Evolutionary conservation across 495 filamentous ascomycete species (phyloP), one percentile per base, ranked within the genome.

Genomic region (Rhypophila decipiens): DNA sequence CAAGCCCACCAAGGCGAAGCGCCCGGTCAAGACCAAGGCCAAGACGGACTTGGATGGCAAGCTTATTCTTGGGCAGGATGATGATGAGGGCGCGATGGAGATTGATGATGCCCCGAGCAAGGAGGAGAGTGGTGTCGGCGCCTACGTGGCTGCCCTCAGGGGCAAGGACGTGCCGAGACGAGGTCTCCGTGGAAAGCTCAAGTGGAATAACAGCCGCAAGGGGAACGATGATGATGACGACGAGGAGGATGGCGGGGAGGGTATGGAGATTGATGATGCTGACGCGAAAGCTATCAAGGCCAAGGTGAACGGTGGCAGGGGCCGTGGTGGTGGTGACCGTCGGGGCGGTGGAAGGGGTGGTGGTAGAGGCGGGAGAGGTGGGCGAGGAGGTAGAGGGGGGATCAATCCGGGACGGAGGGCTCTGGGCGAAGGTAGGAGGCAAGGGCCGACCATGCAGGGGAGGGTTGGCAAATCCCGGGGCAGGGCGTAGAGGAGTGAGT

Each of bases 141-240:
- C 93, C 24, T 98, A 97, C 64, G 87, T 98, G 12, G 82, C 86
- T 31, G 94, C 94, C 18, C 82, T 98, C 29, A 83, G 80, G 50
- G 86, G 94, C 41, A 83, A 85, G 48, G 87, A 96, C 64, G 85
- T 84, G 2, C 82, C 86, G 27, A 80, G 82, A 47, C 77, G 89
- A 27, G 93, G 94, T 18, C 83, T 86, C 54, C 79, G 84, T 44
- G 90, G 93, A 17, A 84, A 86, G 66, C 67, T 97, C 47, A 96
- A 94, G 76, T 95, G 96, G 71, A 80, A 75, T 13, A 69, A 76
- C 21, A 73, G 76, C 44, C 77, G 76, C 45, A 71, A 76, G 20
- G 79, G 80, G 13, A 78, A 76, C 29, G 73, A 71, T 42, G 71
- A 77, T 38, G 69, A 67, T 34, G 84, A 80, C 38, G 89, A 88